phyloP scores from a whole-genome alignment of 352 stramenopile genomes.

The Phytophthora sp. region DNA sequence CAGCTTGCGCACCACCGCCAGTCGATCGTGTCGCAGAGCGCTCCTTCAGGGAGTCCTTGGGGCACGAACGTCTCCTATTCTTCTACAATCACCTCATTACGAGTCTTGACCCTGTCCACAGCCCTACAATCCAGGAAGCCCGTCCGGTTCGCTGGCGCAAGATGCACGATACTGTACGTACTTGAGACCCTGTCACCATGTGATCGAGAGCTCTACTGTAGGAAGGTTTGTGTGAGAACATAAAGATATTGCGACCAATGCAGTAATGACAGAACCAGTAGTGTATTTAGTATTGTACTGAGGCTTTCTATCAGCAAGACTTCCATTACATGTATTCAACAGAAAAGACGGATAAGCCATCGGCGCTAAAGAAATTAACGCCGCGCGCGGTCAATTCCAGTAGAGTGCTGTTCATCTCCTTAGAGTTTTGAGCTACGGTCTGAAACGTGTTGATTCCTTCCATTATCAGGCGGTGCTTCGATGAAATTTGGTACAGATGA shows the following conservation, averaged over 20 bases:
- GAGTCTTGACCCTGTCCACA: not conserved
- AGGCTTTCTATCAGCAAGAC: too few species aligned
- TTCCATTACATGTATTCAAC: too few species aligned
- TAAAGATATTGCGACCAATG: too few species aligned
- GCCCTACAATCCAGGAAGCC: slow-evolving; percentile 6
- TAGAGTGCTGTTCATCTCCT: not conserved
- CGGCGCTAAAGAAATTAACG: slow-evolving; percentile 18
- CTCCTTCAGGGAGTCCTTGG: too few species aligned
- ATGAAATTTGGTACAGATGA: not conserved
- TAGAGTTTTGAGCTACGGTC: not conserved
- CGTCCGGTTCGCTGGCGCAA: slow-evolving; percentile 9
- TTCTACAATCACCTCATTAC: slow-evolving; percentile 13
- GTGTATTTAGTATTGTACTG: too few species aligned
- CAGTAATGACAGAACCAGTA: too few species aligned
- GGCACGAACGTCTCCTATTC: not conserved
- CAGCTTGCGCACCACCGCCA: slow-evolving; percentile 10
- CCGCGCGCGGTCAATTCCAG: too few species aligned
- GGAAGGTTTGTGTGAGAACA: not conserved
- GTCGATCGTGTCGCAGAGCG: slow-evolving; percentile 23
- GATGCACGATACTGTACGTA: too few species aligned
- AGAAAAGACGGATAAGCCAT: too few species aligned
- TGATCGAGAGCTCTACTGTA: slow-evolving; percentile 20
- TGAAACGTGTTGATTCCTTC: not conserved
- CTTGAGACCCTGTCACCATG: not conserved
- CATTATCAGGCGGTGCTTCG: not conserved